Evolutionary conservation across 129 eudicot genomes (phyloP), one percentile per base, ranked within the genome.

Genomic region (Gnaphalium uliginosum): DNA sequence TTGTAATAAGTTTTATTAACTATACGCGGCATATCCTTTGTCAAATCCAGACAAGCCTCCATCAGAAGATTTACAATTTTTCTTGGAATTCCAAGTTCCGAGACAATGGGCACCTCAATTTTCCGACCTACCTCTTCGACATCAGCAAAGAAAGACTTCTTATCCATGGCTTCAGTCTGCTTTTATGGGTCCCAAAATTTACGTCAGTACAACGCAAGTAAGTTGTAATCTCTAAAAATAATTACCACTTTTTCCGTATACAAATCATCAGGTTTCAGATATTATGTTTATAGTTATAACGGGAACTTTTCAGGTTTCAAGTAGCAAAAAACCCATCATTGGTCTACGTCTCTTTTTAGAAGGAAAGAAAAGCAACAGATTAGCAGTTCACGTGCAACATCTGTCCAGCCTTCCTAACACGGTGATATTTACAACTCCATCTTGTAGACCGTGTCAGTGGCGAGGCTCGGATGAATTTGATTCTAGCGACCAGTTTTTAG

Each of bases 391-490:
- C 27, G 46, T 66, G 17, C 46, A 66, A 21, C 71, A 66, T 66
- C 71, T 66, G 15, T 66, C 71, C 1, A 66, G 71, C 51, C 71
- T 66, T 66, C 71, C 84, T 41, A 87, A 72, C 83, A 37, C 68
- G 6, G 85, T 93, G 86, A 72, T 84, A 69, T 33, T 29, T 32
- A 18, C 63, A 75, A 9, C 73, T 32, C 37, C 22, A 19, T 9
- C 23, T n/a, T 18, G 70, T 1, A 68, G 68, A 56, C 84, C 80
- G 29, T 70, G 73, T 41, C 91, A 80, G 19, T 94, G 99, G 99
- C 91, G 89, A 63, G 97, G 97, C 7, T 89, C 97, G 18, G 97
- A 94, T 53, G 91, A 90, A 30, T 86, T 80, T 22, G 91, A 85
- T 43, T 62, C 81, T 17, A 32, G 53, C 6, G 71, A 77, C 63